A percentile compares a stretch with the other conserved stretches of the same genome.
Conservation (phyloP, 129 eudicot genomes). For the Cynara cardunculus region DNA sequence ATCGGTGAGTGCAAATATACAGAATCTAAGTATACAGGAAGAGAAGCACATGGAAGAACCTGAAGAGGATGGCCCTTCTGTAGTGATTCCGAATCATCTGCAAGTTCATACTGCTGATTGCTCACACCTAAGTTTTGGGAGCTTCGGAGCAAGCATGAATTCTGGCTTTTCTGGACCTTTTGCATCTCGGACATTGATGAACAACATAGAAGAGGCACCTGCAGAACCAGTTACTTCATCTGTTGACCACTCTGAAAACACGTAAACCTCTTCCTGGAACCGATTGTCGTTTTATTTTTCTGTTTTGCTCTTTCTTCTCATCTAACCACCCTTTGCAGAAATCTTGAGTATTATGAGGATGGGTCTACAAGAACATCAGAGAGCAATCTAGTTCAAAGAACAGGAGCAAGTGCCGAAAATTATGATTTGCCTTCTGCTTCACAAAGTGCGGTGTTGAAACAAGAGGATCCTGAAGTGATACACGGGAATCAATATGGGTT, state of each 20-base stretch:
- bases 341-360: conserved; percentile 66
- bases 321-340: conserved; percentile 39
- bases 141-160: conserved; percentile 63
- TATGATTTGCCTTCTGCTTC: conserved; percentile 71
- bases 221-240: conserved; percentile 49
- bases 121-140: conserved; percentile 91
- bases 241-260: conserved; percentile 52
- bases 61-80: conserved; percentile 64
- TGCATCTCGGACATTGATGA: conserved; percentile 37
- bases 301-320: neutral
- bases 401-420: conserved; percentile 33
- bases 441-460: conserved; percentile 64
- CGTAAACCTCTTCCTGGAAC: conserved; percentile 33
- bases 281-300: neutral
- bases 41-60: conserved; percentile 43
- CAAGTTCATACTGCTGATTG: conserved; percentile 85
- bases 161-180: conserved; percentile 44
- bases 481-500: conserved; percentile 63
- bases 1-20: conserved; percentile 56
- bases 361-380: conserved; percentile 49
- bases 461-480: conserved; percentile 56
- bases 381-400: conserved; percentile 43
- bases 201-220: conserved; percentile 48
- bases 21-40: conserved; percentile 49
- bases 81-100: conserved; percentile 81